These are phyloP conservation scores for Xenoacremonium recifei DNA, from an alignment of 2,329 filamentous ascomycete genomes.

Conservation along the genomic window DNA sequence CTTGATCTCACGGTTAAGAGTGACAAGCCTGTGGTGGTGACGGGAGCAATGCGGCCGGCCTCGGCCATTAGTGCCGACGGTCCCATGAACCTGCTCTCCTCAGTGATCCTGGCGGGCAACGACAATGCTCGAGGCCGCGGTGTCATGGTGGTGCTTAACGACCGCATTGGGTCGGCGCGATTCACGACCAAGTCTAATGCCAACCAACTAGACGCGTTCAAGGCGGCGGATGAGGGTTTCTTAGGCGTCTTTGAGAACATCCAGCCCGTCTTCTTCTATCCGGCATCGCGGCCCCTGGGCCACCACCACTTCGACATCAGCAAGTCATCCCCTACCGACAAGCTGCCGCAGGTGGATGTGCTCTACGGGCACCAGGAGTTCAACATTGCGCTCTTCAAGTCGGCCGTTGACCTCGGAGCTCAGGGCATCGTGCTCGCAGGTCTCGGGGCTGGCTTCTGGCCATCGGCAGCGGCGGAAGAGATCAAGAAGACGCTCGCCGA, in stretches of 20 bases:
- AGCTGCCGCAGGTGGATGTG: slow-evolving; percentile 55
- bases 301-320: slow-evolving; percentile 42
- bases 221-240: slow-evolving; percentile 53
- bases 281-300: slow-evolving; percentile 46
- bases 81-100: slow-evolving; percentile 60
- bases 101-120: slow-evolving; percentile 54
- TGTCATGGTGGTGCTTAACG: slow-evolving; percentile 60
- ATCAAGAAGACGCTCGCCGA: slow-evolving; percentile 44
- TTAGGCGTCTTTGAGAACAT: slow-evolving; percentile 59
- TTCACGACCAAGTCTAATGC: slow-evolving; percentile 62
- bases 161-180: slow-evolving; percentile 56
- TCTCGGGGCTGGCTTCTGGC: slow-evolving; percentile 53
- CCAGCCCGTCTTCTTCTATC: slow-evolving; percentile 59
- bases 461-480: slow-evolving; percentile 34
- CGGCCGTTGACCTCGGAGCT: slow-evolving; percentile 48
- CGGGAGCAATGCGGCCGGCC: slow-evolving; percentile 62
- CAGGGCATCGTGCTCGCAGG: slow-evolving; percentile 56
- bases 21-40: slow-evolving; percentile 58
- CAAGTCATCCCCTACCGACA: slow-evolving; percentile 19
- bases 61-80: slow-evolving; percentile 63
- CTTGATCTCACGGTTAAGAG: slow-evolving; percentile 56
- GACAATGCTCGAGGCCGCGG: slow-evolving; percentile 48
- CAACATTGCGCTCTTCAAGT: slow-evolving; percentile 44
- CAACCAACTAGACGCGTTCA: slow-evolving; percentile 63
- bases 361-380: slow-evolving; percentile 56